A percentile compares a stretch with the other conserved stretches of the same genome.
phyloP scores from a whole-genome alignment of 1,284 basidiomycete species.

The Tilletia walkeri region DNA sequence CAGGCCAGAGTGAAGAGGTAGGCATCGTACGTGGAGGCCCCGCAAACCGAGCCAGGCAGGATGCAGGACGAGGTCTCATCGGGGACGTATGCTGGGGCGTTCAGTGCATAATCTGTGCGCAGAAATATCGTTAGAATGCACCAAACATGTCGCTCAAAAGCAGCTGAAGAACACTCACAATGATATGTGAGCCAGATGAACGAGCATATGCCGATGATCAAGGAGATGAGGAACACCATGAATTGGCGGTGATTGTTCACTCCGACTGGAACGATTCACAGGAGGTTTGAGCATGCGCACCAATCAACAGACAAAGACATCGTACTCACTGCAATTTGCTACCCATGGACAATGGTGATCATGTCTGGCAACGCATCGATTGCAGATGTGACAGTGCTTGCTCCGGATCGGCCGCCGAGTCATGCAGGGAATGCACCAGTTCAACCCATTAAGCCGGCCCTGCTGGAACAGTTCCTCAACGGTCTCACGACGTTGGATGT shows the following conservation, averaged over 20 bases:
- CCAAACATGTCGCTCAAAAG: background rate
- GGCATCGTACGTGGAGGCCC: slow-evolving; percentile 63
- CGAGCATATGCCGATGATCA: slow-evolving; percentile 74
- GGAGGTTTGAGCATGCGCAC: background rate
- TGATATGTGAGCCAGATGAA: slow-evolving; percentile 80
- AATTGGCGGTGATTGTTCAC: slow-evolving; percentile 92
- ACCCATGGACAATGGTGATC: slow-evolving; percentile 89
- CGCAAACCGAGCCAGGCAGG: slow-evolving; percentile 70
- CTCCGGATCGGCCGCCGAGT: slow-evolving; percentile 85
- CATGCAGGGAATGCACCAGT: slow-evolving; percentile 94
- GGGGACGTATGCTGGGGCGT: slow-evolving; percentile 23
- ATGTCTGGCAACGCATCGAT: slow-evolving; percentile 72
- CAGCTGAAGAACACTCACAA: slow-evolving; percentile 63
- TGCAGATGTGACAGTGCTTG: slow-evolving; percentile 90
- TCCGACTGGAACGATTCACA: slow-evolving; percentile 62
- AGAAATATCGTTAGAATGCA: background rate
- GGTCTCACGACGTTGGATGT: slow-evolving; percentile 33
- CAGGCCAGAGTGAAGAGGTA: slow-evolving; percentile 76
- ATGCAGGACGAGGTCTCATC: slow-evolving; percentile 61
- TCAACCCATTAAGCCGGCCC: slow-evolving; percentile 86
- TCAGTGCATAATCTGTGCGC: slow-evolving; percentile 19
- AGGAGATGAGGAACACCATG: slow-evolving; percentile 77
- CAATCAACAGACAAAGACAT: background rate
- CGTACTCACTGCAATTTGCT: slow-evolving; percentile 75
- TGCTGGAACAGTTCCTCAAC: slow-evolving; percentile 68